Base-by-base conservation (phyloP, 371 early-diverging fungal genomes). In the Mycotypha africana region DNA sequence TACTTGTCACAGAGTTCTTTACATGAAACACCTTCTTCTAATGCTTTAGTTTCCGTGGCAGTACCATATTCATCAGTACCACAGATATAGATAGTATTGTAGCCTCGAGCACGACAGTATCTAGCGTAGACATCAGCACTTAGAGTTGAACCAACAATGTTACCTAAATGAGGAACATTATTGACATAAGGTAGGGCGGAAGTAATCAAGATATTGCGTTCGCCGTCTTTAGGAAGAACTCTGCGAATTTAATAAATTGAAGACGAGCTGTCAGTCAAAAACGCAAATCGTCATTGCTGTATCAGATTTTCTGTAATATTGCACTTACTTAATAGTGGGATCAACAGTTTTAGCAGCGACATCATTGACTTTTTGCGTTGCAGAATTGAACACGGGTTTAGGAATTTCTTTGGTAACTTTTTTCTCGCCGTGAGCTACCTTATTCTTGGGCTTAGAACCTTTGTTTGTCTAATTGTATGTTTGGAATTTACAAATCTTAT, bases 21-120 rank as follows among this genome's bases (percentile, higher is more conserved):
- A 64, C 97, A 97, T 16, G 89, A 72, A 7, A 91, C 73, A 8
- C 87, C 86, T 56, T 95, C 95, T 55, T 95, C 89, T 23, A 98
- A 67, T 5, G 99, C 99, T 68, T 95, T 97, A 36, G 99, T 98
- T 76, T 99, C 99, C 4, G 99, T 99, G 10, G 99, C 98, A 21
- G 99, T 99, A 45, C 99, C 99, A 69, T 99, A 99, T 75, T 99
- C 99, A 69, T 99, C 99, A 2, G 99, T 99, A 53, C 99, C 99
- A 70, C 97, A 95, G 37, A 99, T 82, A 60, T 78, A 95, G n/a
- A 95, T 65, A 2, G 88, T 85, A 61, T 98, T 95, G 66, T 88
- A 77, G n/a, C 89, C 92, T 33, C 95, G 87, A 45, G 86, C 70
- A 45, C 96, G 94, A 47, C 86, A 91, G 74, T 85, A 99, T 67